These are phyloP conservation scores for Corynascus novoguineensis DNA, from an alignment of 495 filamentous ascomycete species.

Conservation along the genomic window DNA sequence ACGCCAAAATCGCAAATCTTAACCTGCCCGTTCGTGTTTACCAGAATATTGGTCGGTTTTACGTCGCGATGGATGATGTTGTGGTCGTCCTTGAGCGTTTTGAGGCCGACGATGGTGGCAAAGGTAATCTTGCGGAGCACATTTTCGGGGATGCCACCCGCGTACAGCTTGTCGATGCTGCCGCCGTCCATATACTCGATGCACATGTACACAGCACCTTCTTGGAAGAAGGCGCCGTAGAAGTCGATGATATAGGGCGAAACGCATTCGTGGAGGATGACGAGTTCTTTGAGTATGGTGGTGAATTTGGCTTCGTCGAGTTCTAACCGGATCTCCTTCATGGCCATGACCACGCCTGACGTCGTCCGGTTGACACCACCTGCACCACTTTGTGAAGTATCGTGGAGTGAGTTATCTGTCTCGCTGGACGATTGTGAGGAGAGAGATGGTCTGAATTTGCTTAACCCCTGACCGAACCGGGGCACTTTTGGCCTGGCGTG, in stretches of 20 bases:
- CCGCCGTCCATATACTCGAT: conserved; percentile 99
- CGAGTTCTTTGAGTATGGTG: conserved; percentile 96
- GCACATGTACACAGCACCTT: conserved; percentile 98
- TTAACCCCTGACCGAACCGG: conserved; percentile 70
- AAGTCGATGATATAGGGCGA: conserved; percentile 98
- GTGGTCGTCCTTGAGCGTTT: conserved; percentile 92
- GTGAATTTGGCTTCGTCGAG: conserved; percentile 94
- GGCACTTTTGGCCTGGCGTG: conserved; percentile 76
- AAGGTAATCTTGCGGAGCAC: conserved; percentile 87
- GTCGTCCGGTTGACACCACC: conserved; percentile 27
- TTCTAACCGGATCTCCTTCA: conserved; percentile 98
- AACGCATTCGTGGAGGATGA: conserved; percentile 90
- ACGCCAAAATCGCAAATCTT: conserved; percentile 99
- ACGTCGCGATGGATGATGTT: conserved; percentile 99
- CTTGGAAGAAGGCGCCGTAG: conserved; percentile 98
- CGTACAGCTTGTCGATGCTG: conserved; percentile 96
- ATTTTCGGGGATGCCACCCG: conserved; percentile 83
- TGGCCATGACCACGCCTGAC: conserved; percentile 85
- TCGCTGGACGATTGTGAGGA: conserved; percentile 28
- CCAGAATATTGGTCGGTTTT: conserved; percentile 95
- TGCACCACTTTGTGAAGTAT: conserved; percentile 16
- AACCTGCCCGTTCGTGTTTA: conserved; percentile 83
- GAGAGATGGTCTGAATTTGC: conserved; percentile 47
- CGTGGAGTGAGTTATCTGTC: conserved; percentile 19
- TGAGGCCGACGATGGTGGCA: conserved; percentile 87